A percentile compares a stretch with the other conserved stretches of the same genome.
Evolutionary conservation across 2,329 filamentous ascomycete genomes (phyloP).

Genomic region (Aspergillus japonicus): DNA sequence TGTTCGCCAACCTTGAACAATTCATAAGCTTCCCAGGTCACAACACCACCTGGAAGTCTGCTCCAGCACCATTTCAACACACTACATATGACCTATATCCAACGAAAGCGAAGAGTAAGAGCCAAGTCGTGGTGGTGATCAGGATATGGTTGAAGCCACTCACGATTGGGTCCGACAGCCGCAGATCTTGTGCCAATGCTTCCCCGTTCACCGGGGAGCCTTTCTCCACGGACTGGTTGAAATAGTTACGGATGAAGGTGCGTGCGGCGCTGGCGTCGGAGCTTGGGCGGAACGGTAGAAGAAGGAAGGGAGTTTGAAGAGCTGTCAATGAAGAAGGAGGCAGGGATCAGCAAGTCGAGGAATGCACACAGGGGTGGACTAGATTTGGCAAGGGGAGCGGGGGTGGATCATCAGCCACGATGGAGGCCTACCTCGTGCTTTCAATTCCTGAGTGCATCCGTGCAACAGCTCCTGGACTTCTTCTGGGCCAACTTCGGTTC

Average conservation of each 20-base stretch:
- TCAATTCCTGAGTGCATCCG: slow-evolving; percentile 86
- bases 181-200: slow-evolving; percentile 75
- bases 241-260: slow-evolving; percentile 90
- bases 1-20: slow-evolving; percentile 92
- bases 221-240: slow-evolving; percentile 65
- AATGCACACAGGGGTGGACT: slow-evolving; percentile 24
- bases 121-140: neutral
- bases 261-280: slow-evolving; percentile 89
- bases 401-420: slow-evolving; percentile 12
- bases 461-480: slow-evolving; percentile 86
- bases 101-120: slow-evolving; percentile 15
- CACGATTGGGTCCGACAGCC: slow-evolving; percentile 93
- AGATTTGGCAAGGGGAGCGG: slow-evolving; percentile 22
- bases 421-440: slow-evolving; percentile 73
- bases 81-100: slow-evolving; percentile 75
- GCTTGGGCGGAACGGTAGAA: slow-evolving; percentile 89
- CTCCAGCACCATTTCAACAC: slow-evolving; percentile 99
- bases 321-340: slow-evolving; percentile 50
- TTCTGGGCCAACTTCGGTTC: slow-evolving; percentile 78
- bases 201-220: slow-evolving; percentile 63
- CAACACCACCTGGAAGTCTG: slow-evolving; percentile 82
- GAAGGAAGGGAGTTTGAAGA: slow-evolving; percentile 85
- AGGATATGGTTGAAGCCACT: slow-evolving; percentile 27
- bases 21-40: slow-evolving; percentile 96
- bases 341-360: slow-evolving; percentile 33